Evolutionary conservation across 495 filamentous ascomycete genomes (phyloP).

Genomic region (Cetradonia linearis): DNA sequence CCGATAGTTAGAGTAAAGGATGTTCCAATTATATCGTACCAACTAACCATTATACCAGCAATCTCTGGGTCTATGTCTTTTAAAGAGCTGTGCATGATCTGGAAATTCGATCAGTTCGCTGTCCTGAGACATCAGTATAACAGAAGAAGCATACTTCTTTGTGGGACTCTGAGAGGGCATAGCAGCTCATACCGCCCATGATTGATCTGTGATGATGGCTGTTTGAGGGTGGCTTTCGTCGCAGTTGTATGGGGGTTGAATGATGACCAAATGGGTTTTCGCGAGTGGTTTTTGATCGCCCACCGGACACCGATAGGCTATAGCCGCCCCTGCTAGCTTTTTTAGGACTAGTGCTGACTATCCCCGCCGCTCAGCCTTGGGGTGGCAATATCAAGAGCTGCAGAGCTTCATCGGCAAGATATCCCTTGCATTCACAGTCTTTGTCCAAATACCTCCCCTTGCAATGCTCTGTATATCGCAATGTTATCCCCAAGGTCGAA

Average conservation of each 20-base stretch:
- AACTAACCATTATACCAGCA: conserved; percentile 80
- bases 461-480: neutral
- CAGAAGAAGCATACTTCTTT: conserved; percentile 56
- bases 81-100: conserved; percentile 88
- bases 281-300: neutral
- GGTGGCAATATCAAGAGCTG: neutral
- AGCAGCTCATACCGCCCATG: conserved; percentile 46
- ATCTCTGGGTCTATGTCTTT: conserved; percentile 83
- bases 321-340: no score
- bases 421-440: neutral
- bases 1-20: conserved; percentile 7
- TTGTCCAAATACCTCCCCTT: neutral
- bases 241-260: neutral
- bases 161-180: conserved; percentile 83
- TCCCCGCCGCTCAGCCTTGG: neutral
- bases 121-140: conserved; percentile 1
- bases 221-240: neutral
- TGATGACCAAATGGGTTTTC: neutral
- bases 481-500: neutral
- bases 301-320: neutral
- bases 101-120: conserved; percentile 42
- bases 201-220: conserved; percentile 6
- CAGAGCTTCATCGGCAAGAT: no score
- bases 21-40: neutral
- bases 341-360: no score